Evolutionary conservation across 2,329 filamentous ascomycete genomes (phyloP), one percentile per base, ranked within the genome.

Genomic region (Arthrinium phaeospermum): DNA sequence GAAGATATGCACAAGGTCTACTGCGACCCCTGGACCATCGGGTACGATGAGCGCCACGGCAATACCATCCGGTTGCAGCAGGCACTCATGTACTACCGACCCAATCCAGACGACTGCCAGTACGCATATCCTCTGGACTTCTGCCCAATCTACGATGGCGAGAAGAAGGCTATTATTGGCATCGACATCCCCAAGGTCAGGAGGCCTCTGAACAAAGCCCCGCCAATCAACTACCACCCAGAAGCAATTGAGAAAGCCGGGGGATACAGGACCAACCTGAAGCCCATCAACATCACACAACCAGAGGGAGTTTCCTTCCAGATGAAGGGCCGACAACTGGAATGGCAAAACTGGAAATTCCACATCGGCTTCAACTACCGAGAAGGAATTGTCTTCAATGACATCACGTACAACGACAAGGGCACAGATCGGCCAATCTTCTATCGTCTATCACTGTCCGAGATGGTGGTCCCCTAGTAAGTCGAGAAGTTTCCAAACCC

Each of bases 21-120:
- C 85, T 97, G 95, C 82, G 95, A 98, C 80, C 94, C 94, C 14
- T 98, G 95, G 95, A 97, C 95, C 0, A 97, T 98, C 82, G 95
- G 95, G 68, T 97, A 94, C 80, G 95, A 98, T 78, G 94, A 97
- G 84, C 92, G 95, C 64, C 96, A 95, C 78, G 95, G 95, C 74
- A 96, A 85, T 80, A 86, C 86, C 61, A 87, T 94, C 61, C 91
- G 95, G 71, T 89, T 98, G 4, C 95, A 98, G 83, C 95, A 98
- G 83, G 95, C 94, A 1, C 86, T 98, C 71, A 97, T 98, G 94
- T 98, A 98, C 86, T 98, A 97, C 82, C 91, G 95, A 22, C 95
- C 95, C 4, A 88, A 96, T 77, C 79, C 92, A 24, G 95, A 98
- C 78, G 93, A 96, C 84, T 94, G 90, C 81, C 95, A 98, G 83